Percentiles rank a stretch among this genome's conserved stretches.
phyloP scores from a whole-genome alignment of 345 rosid genomes.

The Eucalyptus tenuipes region DNA sequence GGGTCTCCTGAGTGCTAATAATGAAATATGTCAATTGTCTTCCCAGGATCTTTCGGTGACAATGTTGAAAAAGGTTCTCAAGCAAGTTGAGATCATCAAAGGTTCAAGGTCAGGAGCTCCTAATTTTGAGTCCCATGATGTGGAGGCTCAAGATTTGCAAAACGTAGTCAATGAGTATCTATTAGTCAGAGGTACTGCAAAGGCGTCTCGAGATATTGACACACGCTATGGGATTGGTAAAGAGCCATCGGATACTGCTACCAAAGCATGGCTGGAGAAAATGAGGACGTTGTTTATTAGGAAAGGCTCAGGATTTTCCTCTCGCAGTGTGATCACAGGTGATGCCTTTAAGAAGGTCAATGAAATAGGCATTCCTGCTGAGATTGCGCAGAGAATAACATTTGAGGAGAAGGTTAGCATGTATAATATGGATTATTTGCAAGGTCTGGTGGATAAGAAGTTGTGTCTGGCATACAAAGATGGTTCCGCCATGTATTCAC shows the following conservation, averaged over 20 bases:
- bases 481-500: conserved; percentile 66
- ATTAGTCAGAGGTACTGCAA: conserved; percentile 73
- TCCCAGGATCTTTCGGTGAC: conserved; percentile 71
- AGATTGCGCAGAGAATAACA: conserved; percentile 79
- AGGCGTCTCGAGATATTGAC: conserved; percentile 49
- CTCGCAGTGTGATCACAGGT: conserved; percentile 95
- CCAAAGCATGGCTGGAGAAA: conserved; percentile 91
- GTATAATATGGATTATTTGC: conserved; percentile 52
- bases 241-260: conserved; percentile 42
- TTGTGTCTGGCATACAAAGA: conserved; percentile 63
- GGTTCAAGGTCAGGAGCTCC: conserved; percentile 73
- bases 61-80: conserved; percentile 71
- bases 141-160: conserved; percentile 66
- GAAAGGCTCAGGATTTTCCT: conserved; percentile 92
- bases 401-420: conserved; percentile 76
- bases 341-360: conserved; percentile 70
- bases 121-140: conserved; percentile 73
- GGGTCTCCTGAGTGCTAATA: background rate
- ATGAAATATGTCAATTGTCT: background rate
- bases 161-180: conserved; percentile 62
- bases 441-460: conserved; percentile 63
- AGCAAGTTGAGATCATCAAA: conserved; percentile 52
- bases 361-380: conserved; percentile 80
- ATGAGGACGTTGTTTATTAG: conserved; percentile 79
- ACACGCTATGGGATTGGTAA: conserved; percentile 43